Evolutionary conservation across 352 stramenopile species (phyloP), one percentile per base, ranked within the genome.

Genomic region (Pythium angustatum): DNA sequence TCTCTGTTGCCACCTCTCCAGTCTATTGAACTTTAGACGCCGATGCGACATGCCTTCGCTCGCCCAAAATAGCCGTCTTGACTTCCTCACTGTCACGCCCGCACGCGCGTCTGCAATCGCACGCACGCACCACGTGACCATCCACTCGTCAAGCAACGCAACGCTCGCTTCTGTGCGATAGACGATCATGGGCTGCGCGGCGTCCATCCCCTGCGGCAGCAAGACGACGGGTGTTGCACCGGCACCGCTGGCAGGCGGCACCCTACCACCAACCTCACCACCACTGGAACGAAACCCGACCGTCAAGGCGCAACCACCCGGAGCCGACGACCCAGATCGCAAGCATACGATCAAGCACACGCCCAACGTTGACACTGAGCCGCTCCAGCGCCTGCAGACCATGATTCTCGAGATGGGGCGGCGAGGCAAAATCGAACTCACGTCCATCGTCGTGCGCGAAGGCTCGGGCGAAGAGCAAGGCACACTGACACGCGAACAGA

Each of bases 401-500:
- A 70, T 91, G 33, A 78, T 87, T 24, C 52, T 82, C 6, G 76
- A 83, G 14, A 88, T 89, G 78, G 76, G 66, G 15, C 68, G 66
- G 12, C 81, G 58, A 0, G 79, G 78, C 11, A 71, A 72, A 59
- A 58, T 91, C 24, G 79, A 91, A 54, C 77, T 91, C 48, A 91
- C 81, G 53, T 91, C 81, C 1, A 64, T 81, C 3, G 60, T 77
- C 2, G 79, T 76, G 22, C 68, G 63, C 10, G 79, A 87, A 54
- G 72, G 68, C 34, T 76, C 72, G 1, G 70, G 64, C 3, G 47
- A 73, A 27, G 64, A 70, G 15, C 69, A 56, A 4, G 83, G 81
- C 4, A 91, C 81, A 14, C 70, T 93, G 26, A 87, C 73, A 1
- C 72, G 76, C 8, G 58, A 76, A 11, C 75, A 81, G 24, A 72